These are phyloP conservation scores for Nemania bipapillata DNA, from an alignment of 2,329 filamentous ascomycete species.

Conservation along the genomic window DNA sequence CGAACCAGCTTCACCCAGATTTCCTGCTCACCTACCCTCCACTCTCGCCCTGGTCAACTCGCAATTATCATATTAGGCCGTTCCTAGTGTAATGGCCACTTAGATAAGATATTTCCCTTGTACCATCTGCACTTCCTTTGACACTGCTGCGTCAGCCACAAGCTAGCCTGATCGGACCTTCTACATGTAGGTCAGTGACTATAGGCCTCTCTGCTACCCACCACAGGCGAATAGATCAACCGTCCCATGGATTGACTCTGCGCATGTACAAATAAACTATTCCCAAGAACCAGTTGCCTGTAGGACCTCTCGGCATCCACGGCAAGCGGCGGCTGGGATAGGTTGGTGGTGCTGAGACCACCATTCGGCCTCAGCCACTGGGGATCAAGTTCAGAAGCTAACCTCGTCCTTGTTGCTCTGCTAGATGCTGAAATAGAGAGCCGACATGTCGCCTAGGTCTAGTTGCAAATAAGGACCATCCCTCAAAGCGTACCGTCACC, in stretches of 20 bases:
- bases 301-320: slow-evolving; percentile 12
- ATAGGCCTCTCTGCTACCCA: slow-evolving; percentile 8
- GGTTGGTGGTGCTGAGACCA: slow-evolving; percentile 1
- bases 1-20: slow-evolving; percentile 23
- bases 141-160: slow-evolving; percentile 7
- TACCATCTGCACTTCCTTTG: slow-evolving; percentile 1
- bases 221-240: slow-evolving; percentile 14
- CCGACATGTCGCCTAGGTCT: background rate
- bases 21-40: background rate
- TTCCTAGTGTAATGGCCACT: slow-evolving; percentile 23
- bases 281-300: slow-evolving; percentile 13
- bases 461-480: slow-evolving; percentile 15
- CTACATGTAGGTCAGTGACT: slow-evolving; percentile 23
- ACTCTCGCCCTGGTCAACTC: slow-evolving; percentile 8
- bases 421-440: slow-evolving; percentile 15
- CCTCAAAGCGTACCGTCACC: slow-evolving; percentile 13
- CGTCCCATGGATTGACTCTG: slow-evolving; percentile 6
- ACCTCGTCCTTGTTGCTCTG: slow-evolving; percentile 8
- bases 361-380: slow-evolving; percentile 24
- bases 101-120: slow-evolving; percentile 23
- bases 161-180: slow-evolving; percentile 18
- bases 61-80: slow-evolving; percentile 19
- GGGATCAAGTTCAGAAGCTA: slow-evolving; percentile 19
- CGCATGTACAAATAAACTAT: slow-evolving; percentile 27
- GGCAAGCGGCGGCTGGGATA: background rate